Evolutionary conservation across 176 grass and related monocot species (phyloP), one percentile per base, ranked within the genome.

Genomic region (Lolium multiflorum): DNA sequence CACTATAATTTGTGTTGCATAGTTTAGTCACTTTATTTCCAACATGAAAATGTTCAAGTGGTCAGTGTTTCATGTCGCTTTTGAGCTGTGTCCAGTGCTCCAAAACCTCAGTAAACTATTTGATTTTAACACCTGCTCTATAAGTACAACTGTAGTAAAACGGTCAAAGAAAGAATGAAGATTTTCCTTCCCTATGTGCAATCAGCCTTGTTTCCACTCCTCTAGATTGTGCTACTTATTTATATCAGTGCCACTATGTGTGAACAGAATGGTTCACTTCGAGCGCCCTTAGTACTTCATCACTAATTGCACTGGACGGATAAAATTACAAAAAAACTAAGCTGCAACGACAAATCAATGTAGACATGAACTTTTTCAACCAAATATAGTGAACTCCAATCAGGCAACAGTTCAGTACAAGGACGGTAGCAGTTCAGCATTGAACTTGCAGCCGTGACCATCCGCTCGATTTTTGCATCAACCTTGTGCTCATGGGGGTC

Each of bases 21-120:
- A 54, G 15, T 28, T 78, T 66, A 71, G 65, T 71, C 20, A 61
- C 25, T 26, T 70, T 7, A 7, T 83, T 88, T 83, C 38, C 14
- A 26, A 51, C 58, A 14, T 51, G 25, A 83, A 83, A 83, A n/a
- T 49, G 25, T 78, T 64, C 55, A 84, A 55, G 54, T 28, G 6
- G 50, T 28, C 55, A 84, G 64, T 64, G 70, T 73, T 64, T 57
- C 46, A 78, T 50, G 20, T 68, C n/a, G 58, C 76, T 50, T 88
- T 61, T 83, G 18, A 50, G 17, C 22, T 69, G 7, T 80, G 41
- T 17, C 5, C 24, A 38, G 17, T 68, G 24, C 68, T 69, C 24
- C 16, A 69, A 58, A 77, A 14, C 77, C 3, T 77, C 25, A 77
- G 57, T 18, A 59, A 68, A 88, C 35, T 47, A 13, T 10, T 31